Evolutionary conservation across 768 basidiomycete genomes (phyloP), one percentile per base, ranked within the genome.

Genomic region (Cubamyces sp.): DNA sequence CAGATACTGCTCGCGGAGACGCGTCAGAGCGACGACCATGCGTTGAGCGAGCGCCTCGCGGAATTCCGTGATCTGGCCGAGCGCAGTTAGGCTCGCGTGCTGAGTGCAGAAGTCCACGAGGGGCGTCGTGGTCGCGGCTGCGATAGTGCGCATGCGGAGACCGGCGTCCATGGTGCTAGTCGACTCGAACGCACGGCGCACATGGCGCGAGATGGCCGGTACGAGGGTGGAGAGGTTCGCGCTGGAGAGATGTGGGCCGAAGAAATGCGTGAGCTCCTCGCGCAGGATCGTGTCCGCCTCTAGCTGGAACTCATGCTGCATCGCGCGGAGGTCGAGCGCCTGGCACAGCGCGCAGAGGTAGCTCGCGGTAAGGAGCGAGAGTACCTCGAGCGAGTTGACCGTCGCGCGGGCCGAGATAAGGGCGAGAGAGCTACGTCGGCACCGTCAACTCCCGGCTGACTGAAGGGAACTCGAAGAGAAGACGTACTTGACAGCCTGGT

Each of bases 401-500:
- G 93, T 93, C 30, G 88, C 88, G 41, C 93, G 87, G 25, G 85
- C 91, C 18, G 92, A 93, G 57, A 94, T 86, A 64, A 95, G 77
- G 0, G 93, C 93, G 57, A 95, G 79, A 5, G 92, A 94, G 73
- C 90, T 45, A 40, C 6, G 34, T 34, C 6, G 11, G 34, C 34
- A 62, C 69, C 23, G 71, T 60, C 15, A 64, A 6, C 34, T 47
- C 41, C 41, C 19, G 53, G 15, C 48, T 18, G 34, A 9, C 11
- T 37, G 26, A 5, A 48, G 48, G 12, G 14, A n/a, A n/a, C n/a
- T n/a, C n/a, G n/a, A n/a, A 25, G 43, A 43, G 6, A 25, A 47
- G 43, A 78, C 89, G 62, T 64, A 92, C 90, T 95, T 95, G 74
- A 95, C 84, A 46, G 93, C 90, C 74, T 95, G 93, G 66, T 95